These are phyloP conservation scores for Geoglossum glabrum DNA, from an alignment of 495 filamentous ascomycete species.

Conservation along the genomic window DNA sequence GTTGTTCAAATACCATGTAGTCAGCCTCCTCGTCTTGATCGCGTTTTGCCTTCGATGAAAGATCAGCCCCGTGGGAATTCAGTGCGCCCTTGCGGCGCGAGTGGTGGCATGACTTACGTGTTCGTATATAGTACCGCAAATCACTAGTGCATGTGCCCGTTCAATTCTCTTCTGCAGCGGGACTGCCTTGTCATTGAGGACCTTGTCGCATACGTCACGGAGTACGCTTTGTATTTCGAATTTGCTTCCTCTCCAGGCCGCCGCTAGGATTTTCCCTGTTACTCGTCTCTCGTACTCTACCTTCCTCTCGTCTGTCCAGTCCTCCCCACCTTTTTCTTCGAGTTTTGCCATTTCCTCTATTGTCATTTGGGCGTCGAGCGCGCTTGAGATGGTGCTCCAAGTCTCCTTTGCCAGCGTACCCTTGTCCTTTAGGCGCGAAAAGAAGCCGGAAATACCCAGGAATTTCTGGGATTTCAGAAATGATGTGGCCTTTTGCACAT, in stretches of 20 bases:
- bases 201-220: slow-evolving; percentile 62
- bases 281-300: slow-evolving; percentile 88
- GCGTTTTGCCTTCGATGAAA: slow-evolving; percentile 60
- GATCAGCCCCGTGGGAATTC: slow-evolving; percentile 10
- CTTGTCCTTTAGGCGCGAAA: slow-evolving; percentile 86
- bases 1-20: slow-evolving; percentile 95
- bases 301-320: slow-evolving; percentile 97
- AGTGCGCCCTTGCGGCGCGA: neutral
- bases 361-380: slow-evolving; percentile 94
- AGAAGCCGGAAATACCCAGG: slow-evolving; percentile 88
- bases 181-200: slow-evolving; percentile 61
- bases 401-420: slow-evolving; percentile 91
- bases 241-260: slow-evolving; percentile 90
- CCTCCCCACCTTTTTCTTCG: slow-evolving; percentile 88
- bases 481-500: slow-evolving; percentile 66
- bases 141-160: slow-evolving; percentile 68
- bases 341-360: slow-evolving; percentile 98
- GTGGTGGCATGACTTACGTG: slow-evolving; percentile 41
- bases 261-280: slow-evolving; percentile 95
- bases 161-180: slow-evolving; percentile 69
- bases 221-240: slow-evolving; percentile 96
- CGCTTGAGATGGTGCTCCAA: slow-evolving; percentile 90
- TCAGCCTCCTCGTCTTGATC: slow-evolving; percentile 94
- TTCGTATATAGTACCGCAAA: slow-evolving; percentile 71
- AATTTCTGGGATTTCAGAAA: slow-evolving; percentile 92